Percentiles rank a stretch among this genome's conserved stretches.
These are phyloP conservation scores for Coemansia sp. DNA, from an alignment of 371 early-diverging fungal genomes.

Conservation along the genomic window DNA sequence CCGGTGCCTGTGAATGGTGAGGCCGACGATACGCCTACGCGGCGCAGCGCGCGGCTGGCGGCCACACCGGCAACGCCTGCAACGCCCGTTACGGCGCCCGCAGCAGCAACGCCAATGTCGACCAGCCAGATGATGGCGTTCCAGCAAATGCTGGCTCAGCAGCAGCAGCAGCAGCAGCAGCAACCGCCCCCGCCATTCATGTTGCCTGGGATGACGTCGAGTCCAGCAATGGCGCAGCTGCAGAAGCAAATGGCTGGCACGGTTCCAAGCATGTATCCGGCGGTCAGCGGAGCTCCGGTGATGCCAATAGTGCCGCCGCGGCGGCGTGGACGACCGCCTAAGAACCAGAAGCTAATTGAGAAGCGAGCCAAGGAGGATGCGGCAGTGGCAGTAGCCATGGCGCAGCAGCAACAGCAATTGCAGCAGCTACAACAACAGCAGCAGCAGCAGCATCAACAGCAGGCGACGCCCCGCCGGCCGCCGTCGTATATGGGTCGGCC, in stretches of 20 bases:
- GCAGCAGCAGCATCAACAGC: neutral
- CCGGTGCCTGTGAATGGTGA: conserved; percentile 4
- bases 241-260: neutral
- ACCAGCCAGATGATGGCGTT: conserved; percentile 21
- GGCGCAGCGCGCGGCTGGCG: conserved; percentile 25
- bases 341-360: conserved; percentile 45
- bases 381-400: conserved; percentile 17
- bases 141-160: conserved; percentile 29
- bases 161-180: conserved; percentile 22
- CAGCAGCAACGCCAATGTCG: neutral
- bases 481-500: conserved; percentile 14
- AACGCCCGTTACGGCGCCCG: neutral
- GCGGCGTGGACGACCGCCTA: conserved; percentile 44
- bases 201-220: conserved; percentile 2
- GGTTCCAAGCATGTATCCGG: neutral
- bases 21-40: conserved; percentile 20
- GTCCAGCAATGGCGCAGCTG: neutral
- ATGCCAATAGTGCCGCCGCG: conserved; percentile 13
- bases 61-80: neutral
- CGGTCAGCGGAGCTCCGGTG: neutral
- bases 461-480: neutral
- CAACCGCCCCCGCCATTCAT: conserved; percentile 20
- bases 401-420: conserved; percentile 4
- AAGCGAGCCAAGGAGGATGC: conserved; percentile 44
- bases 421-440: too few species aligned